Conservation (phyloP, 192 early-diverging fungal species). For the Globomyces pollinis-pini region DNA sequence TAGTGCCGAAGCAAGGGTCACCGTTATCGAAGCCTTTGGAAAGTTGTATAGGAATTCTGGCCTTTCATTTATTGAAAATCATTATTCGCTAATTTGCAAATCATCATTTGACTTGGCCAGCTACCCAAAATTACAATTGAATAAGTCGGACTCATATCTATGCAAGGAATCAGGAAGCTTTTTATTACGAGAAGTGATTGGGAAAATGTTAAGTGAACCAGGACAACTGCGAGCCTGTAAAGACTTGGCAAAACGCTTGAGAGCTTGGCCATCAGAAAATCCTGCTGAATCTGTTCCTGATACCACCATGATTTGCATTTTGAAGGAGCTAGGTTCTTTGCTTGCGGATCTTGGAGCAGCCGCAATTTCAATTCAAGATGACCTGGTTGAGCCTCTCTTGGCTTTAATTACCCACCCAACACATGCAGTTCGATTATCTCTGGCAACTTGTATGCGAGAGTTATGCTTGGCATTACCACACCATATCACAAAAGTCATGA, state of each 20-base stretch:
- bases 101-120: slow-evolving; percentile 58
- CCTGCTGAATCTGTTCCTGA: slow-evolving; percentile 26
- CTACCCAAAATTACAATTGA: slow-evolving; percentile 38
- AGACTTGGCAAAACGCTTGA: slow-evolving; percentile 54
- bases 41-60: slow-evolving; percentile 66
- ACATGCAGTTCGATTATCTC: slow-evolving; percentile 62
- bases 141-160: slow-evolving; percentile 48
- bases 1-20: slow-evolving; percentile 63
- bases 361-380: slow-evolving; percentile 51
- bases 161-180: slow-evolving; percentile 54
- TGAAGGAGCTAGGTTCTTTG: slow-evolving; percentile 67
- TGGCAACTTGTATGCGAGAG: slow-evolving; percentile 38
- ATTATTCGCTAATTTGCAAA: slow-evolving; percentile 63
- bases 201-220: slow-evolving; percentile 69
- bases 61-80: slow-evolving; percentile 55
- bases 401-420: slow-evolving; percentile 60
- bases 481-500: slow-evolving; percentile 54
- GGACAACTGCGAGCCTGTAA: slow-evolving; percentile 62
- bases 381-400: slow-evolving; percentile 60
- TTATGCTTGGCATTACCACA: slow-evolving; percentile 60
- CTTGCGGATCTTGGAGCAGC: slow-evolving; percentile 73
- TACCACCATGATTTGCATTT: slow-evolving; percentile 55
- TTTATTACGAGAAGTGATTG: slow-evolving; percentile 67
- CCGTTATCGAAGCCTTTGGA: slow-evolving; percentile 73
- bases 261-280: slow-evolving; percentile 39